A percentile compares a stretch with the other conserved stretches of the same genome.
Conservation (phyloP, 495 filamentous ascomycete species). For the Recurvomyces mirabilis region DNA sequence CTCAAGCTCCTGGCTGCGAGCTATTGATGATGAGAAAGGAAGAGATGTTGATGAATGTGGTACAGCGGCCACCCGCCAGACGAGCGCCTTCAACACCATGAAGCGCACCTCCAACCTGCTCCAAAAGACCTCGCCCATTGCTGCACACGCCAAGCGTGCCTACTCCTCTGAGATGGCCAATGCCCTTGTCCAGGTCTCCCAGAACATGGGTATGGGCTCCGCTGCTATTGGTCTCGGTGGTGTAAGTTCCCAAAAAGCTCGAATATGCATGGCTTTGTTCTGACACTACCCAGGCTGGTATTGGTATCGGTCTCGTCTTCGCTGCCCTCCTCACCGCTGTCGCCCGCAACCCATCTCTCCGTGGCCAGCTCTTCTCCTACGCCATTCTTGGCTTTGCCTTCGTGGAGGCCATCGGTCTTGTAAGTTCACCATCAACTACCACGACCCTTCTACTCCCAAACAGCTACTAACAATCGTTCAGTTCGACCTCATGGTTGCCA, state of each 20-base stretch:
- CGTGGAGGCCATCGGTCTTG: slow-evolving; percentile 82
- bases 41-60: background rate
- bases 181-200: slow-evolving; percentile 24
- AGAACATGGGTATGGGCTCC: slow-evolving; percentile 40
- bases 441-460: background rate
- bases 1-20: background rate
- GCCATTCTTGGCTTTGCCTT: slow-evolving; percentile 91
- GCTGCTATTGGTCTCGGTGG: slow-evolving; percentile 82
- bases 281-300: no score
- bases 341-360: slow-evolving; percentile 80
- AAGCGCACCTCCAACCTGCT: slow-evolving; percentile 21
- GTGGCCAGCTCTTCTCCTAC: slow-evolving; percentile 85
- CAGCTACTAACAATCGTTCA: slow-evolving; percentile 1
- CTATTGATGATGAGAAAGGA: background rate
- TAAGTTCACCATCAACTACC: slow-evolving; percentile 1
- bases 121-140: slow-evolving; percentile 15
- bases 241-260: no score
- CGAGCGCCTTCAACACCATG: slow-evolving; percentile 20
- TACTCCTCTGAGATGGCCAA: slow-evolving; percentile 25
- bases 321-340: slow-evolving; percentile 70
- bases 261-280: no score
- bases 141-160: slow-evolving; percentile 16
- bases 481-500: slow-evolving; percentile 20
- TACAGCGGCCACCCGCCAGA: slow-evolving; percentile 18
- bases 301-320: slow-evolving; percentile 83